Base-by-base conservation (phyloP, 1,139 yeast species). In the Saccharomycopsis hybrid region DNA sequence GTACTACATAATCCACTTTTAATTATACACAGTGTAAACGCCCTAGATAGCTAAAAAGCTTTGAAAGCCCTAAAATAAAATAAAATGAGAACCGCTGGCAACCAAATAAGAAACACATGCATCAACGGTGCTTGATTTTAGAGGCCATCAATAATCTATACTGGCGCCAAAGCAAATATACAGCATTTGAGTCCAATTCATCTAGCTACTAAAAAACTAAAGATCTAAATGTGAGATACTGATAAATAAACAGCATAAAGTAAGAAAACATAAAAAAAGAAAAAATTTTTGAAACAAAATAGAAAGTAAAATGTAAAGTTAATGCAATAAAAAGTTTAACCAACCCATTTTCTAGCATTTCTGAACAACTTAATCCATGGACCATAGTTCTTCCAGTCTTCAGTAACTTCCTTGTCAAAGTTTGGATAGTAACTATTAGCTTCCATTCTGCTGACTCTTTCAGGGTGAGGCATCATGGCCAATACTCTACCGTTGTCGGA, bases 391-490 rank as follows among this genome's bases (percentile, higher is more conserved):
- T 73, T 73, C 85, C 89, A 80, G 48, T 72, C 72, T 42, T 66
- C 69, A 46, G 80, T 80, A 35, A 43, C 30, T 24, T 24, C 13
- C 18, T 30, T 42, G 62, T 84, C 83, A 50, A 77, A 81, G 39
- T 68, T 66, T 47, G 97, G 97, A 64, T 87, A 87, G 82, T 89
- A 92, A 5, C 97, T 88, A 71, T 90, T 90, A 54, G 95, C 73
- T 67, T 87, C 96, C 63, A 81, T 72, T 70, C 96, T 78, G 53
- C 84, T 77, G 46, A 88, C 94, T 72, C 99, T 87, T 70, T 94
- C 99, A 29, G 99, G 98, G 65, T 94, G 99, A 45, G 99, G 99
- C 99, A 94, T 94, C 89, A 94, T 80, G 2, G 97, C 97, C 62
- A 94, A 73, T 3, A 94, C 97, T 67, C 98, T 82, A 58, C 98